Percentiles rank a stretch among this genome's conserved stretches.
Conservation (phyloP, 2,329 filamentous ascomycete species). For the Fusarium dimerum region DNA sequence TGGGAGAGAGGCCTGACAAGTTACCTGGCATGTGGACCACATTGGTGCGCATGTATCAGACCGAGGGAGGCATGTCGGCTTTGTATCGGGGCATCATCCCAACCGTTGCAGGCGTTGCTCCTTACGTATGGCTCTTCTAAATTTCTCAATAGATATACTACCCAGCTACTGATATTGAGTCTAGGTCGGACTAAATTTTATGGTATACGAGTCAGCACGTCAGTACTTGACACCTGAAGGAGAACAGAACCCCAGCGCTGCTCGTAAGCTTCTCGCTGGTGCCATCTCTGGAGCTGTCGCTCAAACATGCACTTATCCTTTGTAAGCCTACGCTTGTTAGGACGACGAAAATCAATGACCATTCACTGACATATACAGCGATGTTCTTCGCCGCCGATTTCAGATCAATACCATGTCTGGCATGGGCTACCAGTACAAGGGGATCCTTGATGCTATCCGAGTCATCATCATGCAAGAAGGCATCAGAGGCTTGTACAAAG, state of each 20-base stretch:
- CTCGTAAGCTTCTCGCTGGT: conserved; percentile 83
- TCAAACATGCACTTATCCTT: conserved; percentile 97
- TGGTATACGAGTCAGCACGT: conserved; percentile 92
- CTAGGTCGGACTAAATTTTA: conserved; percentile 94
- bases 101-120: conserved; percentile 91
- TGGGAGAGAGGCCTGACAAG: conserved; percentile 64
- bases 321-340: conserved; percentile 59
- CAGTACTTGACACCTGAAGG: conserved; percentile 84
- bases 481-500: conserved; percentile 85
- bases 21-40: conserved; percentile 93
- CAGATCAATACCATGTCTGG: conserved; percentile 99
- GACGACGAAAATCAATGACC: conserved; percentile 19
- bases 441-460: conserved; percentile 77
- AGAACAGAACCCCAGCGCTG: conserved; percentile 75
- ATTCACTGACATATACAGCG: conserved; percentile 49
- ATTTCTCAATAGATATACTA: too few relatives aligned
- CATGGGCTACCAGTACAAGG: conserved; percentile 95
- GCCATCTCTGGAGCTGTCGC: conserved; percentile 95
- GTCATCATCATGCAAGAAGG: conserved; percentile 86
- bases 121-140: conserved; percentile 64
- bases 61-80: conserved; percentile 80
- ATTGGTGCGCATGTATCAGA: conserved; percentile 81
- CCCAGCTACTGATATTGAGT: too few relatives aligned
- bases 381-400: conserved; percentile 89
- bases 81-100: conserved; percentile 95